Base-by-base conservation (phyloP, 1,284 basidiomycete genomes). In the Schizophyllum amplum region DNA sequence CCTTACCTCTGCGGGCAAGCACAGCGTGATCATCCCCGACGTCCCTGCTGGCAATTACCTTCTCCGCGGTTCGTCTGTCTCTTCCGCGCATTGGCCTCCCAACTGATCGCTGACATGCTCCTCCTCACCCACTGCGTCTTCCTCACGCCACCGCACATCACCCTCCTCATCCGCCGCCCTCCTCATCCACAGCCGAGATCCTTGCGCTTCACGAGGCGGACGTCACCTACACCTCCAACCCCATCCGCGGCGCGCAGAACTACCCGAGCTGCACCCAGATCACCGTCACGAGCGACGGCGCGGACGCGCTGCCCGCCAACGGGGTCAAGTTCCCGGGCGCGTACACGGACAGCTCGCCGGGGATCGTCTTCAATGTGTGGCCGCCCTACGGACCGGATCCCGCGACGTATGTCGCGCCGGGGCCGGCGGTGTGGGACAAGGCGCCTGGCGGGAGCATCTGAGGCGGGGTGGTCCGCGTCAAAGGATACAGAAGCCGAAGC, bases 151-250 rank as follows among this genome's bases (percentile, higher is more conserved):
- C 25, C 15, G 15, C 17, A 24, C 22, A 50, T 46, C 54, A n/a
- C n/a, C n/a, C n/a, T n/a, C n/a, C n/a, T n/a, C n/a, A n/a, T n/a
- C 83, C 0, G 87, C 87, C 1, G 72, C 81, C 63, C 90, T 89
- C 66, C 74, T 90, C 57, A 68, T 90, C 61, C 83, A 87, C 2
- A 80, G 85, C 66, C 42, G 56, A 53, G 22, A 54, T 57, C 33
- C 52, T 42, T 24, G 56, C 52, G 25, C 52, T 57, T 21, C 56
- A 57, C 52, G 56, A 53, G 33, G 52, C 22, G 13, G 55, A 56
- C 21, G 22, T 50, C 33, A 17, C 33, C 81, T 42, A 42, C 33
- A 9, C 3, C 33, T 17, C 11, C 13, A 66, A 64, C 52, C 58
- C 65, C 1, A 2, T 54, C 0, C 80, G 81, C 5, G 82, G 82